Base-by-base conservation (phyloP, 2,329 filamentous ascomycete species). In the Lasiodiplodia sp. region DNA sequence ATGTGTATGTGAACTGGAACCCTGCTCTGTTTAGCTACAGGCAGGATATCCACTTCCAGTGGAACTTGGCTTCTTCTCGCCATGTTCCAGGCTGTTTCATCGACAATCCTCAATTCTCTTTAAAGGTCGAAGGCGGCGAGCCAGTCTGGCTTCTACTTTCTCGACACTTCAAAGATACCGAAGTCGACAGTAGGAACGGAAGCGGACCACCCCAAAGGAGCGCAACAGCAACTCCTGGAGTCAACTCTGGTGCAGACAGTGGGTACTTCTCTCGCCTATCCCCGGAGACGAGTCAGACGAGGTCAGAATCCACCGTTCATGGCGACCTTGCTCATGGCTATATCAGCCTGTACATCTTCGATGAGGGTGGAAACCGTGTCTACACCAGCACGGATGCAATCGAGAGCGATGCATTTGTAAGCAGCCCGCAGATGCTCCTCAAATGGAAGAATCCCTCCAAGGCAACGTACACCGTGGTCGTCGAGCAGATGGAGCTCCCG, bases 1-100 rank as follows among this genome's bases (percentile, higher is more conserved):
- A 94, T 21, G 88, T 99, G 72, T 99, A 98, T 78, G 85, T 99
- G 67, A 99, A 98, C 80, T 99, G 96, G 96, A 97, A 97, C 72
- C 94, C 96, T 0, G 86, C 87, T 0, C 83, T 97, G 0, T 99
- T 99, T 80, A 83, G 84, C 1, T 83, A 92, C 76, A 89, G 94
- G 10, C 91, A 97, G 78, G 94, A 99, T 74, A 89, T 94, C 68
- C 96, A 99, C 79, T 97, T 98, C 75, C 85, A 86, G 2, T 99
- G 96, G 96, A 86, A 90, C 69, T 77, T 90, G n/a, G 78, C 81
- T 23, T 23, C 78, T 77, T 37, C 77, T 80, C 52, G 84, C 3
- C 85, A 88, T 64, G 91, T 92, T 68, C 89, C 89, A 0, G 92
- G 94, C 71, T 97, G 92, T 76, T 88, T 92, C 21, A 82, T 93